These are phyloP conservation scores for Excoecaria cochinchinensis DNA, from an alignment of 345 rosid genomes.

Conservation along the genomic window DNA sequence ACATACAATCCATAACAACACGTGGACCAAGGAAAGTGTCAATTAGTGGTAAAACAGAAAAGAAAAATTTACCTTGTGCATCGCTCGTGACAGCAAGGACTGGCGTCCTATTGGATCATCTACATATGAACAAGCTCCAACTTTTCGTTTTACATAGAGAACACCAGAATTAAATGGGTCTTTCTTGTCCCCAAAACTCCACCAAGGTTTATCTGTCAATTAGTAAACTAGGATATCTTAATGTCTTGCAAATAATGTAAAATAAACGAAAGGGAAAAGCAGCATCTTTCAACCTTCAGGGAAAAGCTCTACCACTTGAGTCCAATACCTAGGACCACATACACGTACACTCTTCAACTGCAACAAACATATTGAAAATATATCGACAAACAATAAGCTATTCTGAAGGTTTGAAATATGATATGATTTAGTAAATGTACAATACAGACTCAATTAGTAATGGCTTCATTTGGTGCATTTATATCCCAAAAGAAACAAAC, in stretches of 20 bases:
- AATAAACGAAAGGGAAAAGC: slow-evolving; percentile 17
- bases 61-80: slow-evolving; percentile 75
- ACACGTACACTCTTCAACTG: slow-evolving; percentile 78
- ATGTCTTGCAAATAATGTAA: slow-evolving; percentile 9
- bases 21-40: slow-evolving; percentile 10
- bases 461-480: not conserved
- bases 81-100: slow-evolving; percentile 89
- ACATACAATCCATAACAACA: no score
- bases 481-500: not conserved
- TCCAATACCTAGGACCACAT: slow-evolving; percentile 98
- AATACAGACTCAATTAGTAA: not conserved
- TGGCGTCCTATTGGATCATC: slow-evolving; percentile 96
- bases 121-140: slow-evolving; percentile 94
- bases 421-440: not conserved
- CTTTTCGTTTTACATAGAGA: slow-evolving; percentile 85
- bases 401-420: not conserved
- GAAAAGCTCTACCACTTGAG: slow-evolving; percentile 78
- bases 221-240: slow-evolving; percentile 6
- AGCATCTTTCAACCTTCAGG: slow-evolving; percentile 63
- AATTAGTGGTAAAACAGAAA: not conserved
- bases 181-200: slow-evolving; percentile 68
- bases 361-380: slow-evolving; percentile 33
- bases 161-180: slow-evolving; percentile 85
- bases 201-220: slow-evolving; percentile 77
- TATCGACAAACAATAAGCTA: not conserved